Evolutionary conservation across 192 early-diverging fungal species (phyloP).

Genomic region (Umbelopsis sp.): DNA sequence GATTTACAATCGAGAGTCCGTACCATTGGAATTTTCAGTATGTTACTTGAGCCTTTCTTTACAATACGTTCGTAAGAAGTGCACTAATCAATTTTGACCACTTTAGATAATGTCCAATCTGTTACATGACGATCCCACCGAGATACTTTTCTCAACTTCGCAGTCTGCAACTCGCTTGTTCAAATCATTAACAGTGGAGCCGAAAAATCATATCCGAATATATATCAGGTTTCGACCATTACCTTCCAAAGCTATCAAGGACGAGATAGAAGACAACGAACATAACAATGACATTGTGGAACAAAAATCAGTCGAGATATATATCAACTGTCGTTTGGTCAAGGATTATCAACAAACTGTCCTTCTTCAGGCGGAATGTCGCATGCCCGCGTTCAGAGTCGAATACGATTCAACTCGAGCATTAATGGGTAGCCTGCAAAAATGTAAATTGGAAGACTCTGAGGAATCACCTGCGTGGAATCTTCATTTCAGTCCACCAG

Average conservation of each 20-base stretch:
- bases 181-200: slow-evolving; percentile 67
- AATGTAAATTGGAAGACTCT: slow-evolving; percentile 24
- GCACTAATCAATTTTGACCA: slow-evolving; percentile 5
- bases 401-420: slow-evolving; percentile 47
- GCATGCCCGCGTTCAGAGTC: slow-evolving; percentile 53
- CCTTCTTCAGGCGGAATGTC: slow-evolving; percentile 60
- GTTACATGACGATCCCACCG: slow-evolving; percentile 60
- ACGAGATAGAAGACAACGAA: slow-evolving; percentile 44
- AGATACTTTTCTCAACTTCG: slow-evolving; percentile 79
- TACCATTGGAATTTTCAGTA: slow-evolving; percentile 79
- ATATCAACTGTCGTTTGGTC: slow-evolving; percentile 78
- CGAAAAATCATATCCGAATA: slow-evolving; percentile 64
- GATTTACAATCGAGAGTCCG: slow-evolving; percentile 72
- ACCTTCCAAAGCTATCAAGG: slow-evolving; percentile 44
- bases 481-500: slow-evolving; percentile 46
- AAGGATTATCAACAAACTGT: slow-evolving; percentile 82
- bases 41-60: slow-evolving; percentile 3
- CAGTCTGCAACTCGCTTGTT: slow-evolving; percentile 73
- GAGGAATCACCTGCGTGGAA: slow-evolving; percentile 52
- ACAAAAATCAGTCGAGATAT: slow-evolving; percentile 70
- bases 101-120: slow-evolving; percentile 65
- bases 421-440: slow-evolving; percentile 41
- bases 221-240: slow-evolving; percentile 68
- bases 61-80: not conserved
- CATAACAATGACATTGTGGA: slow-evolving; percentile 56